Evolutionary conservation across 1,284 basidiomycete species (phyloP).

Genomic region (Fomes fomentarius): DNA sequence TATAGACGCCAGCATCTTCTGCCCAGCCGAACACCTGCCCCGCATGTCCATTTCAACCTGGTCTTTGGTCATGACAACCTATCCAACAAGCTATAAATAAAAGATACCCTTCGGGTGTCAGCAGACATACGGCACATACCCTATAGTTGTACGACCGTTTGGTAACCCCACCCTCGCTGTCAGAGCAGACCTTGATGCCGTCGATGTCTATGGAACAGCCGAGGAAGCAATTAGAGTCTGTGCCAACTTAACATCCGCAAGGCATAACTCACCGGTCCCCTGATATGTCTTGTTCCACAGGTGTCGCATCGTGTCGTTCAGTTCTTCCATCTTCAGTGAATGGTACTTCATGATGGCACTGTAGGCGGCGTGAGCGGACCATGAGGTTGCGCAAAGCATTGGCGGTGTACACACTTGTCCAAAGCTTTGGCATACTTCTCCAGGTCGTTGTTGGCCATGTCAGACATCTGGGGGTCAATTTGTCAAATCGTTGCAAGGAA

Average conservation of each 20-base stretch:
- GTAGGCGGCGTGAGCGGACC: not conserved
- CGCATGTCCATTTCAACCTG: slow-evolving; percentile 99
- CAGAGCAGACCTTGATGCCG: slow-evolving; percentile 94
- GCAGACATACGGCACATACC: slow-evolving; percentile 45
- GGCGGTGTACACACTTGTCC: slow-evolving; percentile 70
- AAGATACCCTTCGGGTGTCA: not conserved
- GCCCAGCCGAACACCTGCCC: slow-evolving; percentile 96
- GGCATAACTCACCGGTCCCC: slow-evolving; percentile 79
- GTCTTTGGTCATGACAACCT: slow-evolving; percentile 99
- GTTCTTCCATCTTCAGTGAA: slow-evolving; percentile 99
- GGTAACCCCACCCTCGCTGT: slow-evolving; percentile 83
- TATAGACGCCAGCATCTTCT: slow-evolving; percentile 99
- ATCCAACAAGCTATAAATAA: slow-evolving; percentile 27
- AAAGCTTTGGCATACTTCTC: slow-evolving; percentile 98
- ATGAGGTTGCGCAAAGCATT: not conserved
- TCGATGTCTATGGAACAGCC: slow-evolving; percentile 81
- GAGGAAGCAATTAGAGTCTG: slow-evolving; percentile 7
- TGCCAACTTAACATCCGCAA: not conserved
- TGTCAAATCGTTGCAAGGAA: not conserved
- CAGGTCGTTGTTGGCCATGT: slow-evolving; percentile 93
- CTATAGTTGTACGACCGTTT: slow-evolving; percentile 98
- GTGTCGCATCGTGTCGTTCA: slow-evolving; percentile 95
- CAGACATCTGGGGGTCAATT: slow-evolving; percentile 69
- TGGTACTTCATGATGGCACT: slow-evolving; percentile 99
- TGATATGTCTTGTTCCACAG: slow-evolving; percentile 99